phyloP scores from a whole-genome alignment of 345 rosid species.

The Stellera chamaejasme region DNA sequence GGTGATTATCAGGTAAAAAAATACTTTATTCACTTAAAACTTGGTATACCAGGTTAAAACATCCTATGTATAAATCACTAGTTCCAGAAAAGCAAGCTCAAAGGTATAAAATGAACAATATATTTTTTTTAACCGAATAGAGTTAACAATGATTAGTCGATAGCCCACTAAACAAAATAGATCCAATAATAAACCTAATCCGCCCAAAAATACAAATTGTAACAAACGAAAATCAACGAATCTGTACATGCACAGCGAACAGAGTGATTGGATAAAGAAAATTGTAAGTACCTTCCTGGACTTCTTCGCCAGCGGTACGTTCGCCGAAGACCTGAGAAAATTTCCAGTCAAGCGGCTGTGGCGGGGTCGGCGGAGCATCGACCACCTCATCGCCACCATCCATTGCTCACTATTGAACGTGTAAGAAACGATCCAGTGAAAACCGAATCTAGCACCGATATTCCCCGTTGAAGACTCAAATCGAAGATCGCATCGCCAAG shows the following conservation, averaged over 20 bases:
- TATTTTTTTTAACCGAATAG: constrained; percentile 15
- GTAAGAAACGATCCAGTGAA: neutral
- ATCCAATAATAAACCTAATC: constrained; percentile 33
- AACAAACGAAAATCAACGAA: constrained; percentile 34
- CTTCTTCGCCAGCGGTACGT: constrained; percentile 90
- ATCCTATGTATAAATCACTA: neutral
- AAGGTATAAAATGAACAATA: constrained; percentile 1
- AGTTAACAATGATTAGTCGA: constrained; percentile 18
- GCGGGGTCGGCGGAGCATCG: constrained; percentile 32
- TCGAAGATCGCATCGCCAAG: constrained; percentile 14
- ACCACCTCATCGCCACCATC: constrained; percentile 50
- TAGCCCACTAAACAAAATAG: constrained; percentile 46
- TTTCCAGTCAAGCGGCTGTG: constrained; percentile 81
- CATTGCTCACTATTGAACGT: constrained; percentile 22
- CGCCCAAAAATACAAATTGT: constrained; percentile 19
- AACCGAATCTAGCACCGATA: constrained; percentile 8
- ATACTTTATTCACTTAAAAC: neutral
- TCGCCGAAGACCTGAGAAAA: constrained; percentile 99
- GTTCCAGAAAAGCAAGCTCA: neutral
- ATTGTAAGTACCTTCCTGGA: constrained; percentile 61
- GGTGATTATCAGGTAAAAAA: neutral
- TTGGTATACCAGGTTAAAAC: neutral
- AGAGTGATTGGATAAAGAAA: neutral
- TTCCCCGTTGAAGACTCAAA: constrained; percentile 10
- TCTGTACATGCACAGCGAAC: constrained; percentile 4